Evolutionary conservation across 75 land plant genomes (phyloP), one percentile per base, ranked within the genome.

Genomic region (Cunninghamia lanceolata): DNA sequence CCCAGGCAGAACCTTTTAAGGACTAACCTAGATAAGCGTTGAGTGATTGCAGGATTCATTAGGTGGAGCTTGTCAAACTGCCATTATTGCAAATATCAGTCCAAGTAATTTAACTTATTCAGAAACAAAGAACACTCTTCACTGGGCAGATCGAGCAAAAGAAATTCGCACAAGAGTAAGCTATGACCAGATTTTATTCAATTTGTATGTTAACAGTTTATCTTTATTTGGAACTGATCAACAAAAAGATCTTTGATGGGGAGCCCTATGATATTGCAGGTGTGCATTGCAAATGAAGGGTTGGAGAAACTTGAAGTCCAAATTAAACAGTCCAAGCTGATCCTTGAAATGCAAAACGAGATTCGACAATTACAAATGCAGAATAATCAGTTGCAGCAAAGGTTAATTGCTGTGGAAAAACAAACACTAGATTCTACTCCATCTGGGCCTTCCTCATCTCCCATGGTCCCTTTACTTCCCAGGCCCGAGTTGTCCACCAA

Each of bases 291-390:
- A 40, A 43, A 43, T 43, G 46, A 43, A 43, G 46, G 8, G 46
- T 43, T 43, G 46, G 46, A 43, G 46, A 43, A 43, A 43, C 46
- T 3, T 43, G 5, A 43, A 43, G 7, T 43, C 7, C 6, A 43
- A 35, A 28, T 53, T 42, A 87, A 88, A 15, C 87, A 85, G 30
- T 36, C 86, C 21, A 73, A 85, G 70, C 70, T 86, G 11, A 35
- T 88, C 3, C 63, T 56, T 56, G 63, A 56, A 19, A 19, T 56
- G 63, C 88, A 88, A 77, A 88, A 82, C 56, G 86, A 88, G 52
- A 88, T 86, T 39, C 78, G 82, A 28, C 87, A 86, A 36, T 66
- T 88, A 15, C 81, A 84, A 25, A 36, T 86, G 32, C 89, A 88
- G 56, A 63, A 86, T 77, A 87, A 74, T 40, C 45, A 63, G 50